phyloP scores from a whole-genome alignment of 345 rosid species.

The Boechera stricta region DNA sequence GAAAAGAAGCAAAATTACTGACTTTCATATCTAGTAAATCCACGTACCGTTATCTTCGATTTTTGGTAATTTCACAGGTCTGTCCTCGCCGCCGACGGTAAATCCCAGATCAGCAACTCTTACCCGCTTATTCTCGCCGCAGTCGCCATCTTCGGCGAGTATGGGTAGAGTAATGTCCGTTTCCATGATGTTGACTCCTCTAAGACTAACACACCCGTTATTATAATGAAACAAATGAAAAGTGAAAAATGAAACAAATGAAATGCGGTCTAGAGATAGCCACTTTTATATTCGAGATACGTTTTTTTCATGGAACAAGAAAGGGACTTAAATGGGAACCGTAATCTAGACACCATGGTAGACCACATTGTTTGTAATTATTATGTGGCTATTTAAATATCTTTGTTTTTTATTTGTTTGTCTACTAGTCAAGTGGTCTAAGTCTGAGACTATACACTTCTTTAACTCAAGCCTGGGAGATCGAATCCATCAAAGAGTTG shows the following conservation, averaged over 20 bases:
- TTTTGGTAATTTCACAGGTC: constrained; percentile 30
- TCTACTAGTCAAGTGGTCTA: constrained; percentile 16
- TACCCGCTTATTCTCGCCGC: constrained; percentile 18
- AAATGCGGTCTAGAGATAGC: constrained; percentile 17
- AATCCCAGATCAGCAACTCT: constrained; percentile 13
- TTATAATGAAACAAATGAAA: too few relatives aligned
- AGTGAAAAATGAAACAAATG: not conserved
- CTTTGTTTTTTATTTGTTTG: not conserved
- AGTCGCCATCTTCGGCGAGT: constrained; percentile 21
- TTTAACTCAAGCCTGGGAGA: not conserved
- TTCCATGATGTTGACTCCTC: constrained; percentile 13
- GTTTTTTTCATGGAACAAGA: constrained; percentile 11
- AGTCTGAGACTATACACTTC: not conserved
- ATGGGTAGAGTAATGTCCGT: not conserved
- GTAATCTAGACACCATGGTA: constrained; percentile 35
- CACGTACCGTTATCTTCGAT: constrained; percentile 26
- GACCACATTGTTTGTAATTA: constrained; percentile 15
- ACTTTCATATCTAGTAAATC: not conserved
- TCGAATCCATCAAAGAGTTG: not conserved
- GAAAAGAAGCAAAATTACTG: not conserved
- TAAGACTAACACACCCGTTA: not conserved
- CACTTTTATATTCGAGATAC: not conserved
- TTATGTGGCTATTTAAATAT: not conserved
- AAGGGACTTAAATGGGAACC: not conserved
- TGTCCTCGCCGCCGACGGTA: not conserved